Evolutionary conservation across 1,284 basidiomycete genomes (phyloP).

Genomic region (Phenoliferia sp.): DNA sequence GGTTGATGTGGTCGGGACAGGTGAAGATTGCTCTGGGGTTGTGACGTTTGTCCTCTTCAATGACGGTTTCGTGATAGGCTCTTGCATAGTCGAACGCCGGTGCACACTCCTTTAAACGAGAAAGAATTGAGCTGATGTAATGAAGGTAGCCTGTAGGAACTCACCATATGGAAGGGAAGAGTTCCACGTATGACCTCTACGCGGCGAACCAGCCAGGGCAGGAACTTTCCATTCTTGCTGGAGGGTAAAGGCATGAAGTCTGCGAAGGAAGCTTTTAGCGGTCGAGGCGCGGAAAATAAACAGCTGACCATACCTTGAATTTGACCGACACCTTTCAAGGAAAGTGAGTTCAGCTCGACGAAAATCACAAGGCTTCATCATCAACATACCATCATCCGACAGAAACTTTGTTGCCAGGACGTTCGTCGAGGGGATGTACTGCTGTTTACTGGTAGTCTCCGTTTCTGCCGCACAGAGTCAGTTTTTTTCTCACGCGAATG

Average conservation of each 20-base stretch:
- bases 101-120: no score
- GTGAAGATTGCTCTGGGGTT: conserved; percentile 49
- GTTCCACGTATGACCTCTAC: conserved; percentile 78
- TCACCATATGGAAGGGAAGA: conserved; percentile 66
- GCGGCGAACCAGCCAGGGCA: conserved; percentile 82
- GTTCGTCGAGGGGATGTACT: conserved; percentile 29
- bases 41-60: conserved; percentile 47
- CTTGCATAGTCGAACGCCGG: conserved; percentile 91
- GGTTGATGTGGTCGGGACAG: conserved; percentile 52
- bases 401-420: conserved; percentile 37
- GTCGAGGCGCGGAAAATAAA: no score
- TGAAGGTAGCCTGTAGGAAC: no score
- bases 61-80: conserved; percentile 59
- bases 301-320: conserved; percentile 7
- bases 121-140: no score
- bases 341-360: no score
- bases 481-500: no score
- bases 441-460: conserved; percentile 31
- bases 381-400: conserved; percentile 22
- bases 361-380: no score
- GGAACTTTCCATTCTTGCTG: conserved; percentile 49
- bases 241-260: conserved; percentile 77
- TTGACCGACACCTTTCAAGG: conserved; percentile 30
- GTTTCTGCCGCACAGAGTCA: no score
- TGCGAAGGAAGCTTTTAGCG: conserved; percentile 40